These are phyloP conservation scores for Alternaria sp. DNA, from an alignment of 2,329 filamentous ascomycete species.

Conservation along the genomic window DNA sequence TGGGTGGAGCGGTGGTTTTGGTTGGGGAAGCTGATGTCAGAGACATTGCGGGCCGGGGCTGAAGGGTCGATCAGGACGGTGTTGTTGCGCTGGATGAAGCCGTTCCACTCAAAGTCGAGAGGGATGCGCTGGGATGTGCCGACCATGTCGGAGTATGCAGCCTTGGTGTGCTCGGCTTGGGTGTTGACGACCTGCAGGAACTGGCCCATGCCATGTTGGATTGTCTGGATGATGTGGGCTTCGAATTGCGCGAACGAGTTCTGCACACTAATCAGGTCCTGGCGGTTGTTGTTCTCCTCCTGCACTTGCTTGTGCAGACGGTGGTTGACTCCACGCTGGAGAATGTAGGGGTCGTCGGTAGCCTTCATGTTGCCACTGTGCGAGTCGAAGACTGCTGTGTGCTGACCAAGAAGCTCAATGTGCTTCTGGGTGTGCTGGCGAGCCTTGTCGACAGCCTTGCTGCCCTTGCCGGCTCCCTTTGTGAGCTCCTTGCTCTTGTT, in stretches of 20 bases:
- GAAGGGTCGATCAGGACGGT: constrained; percentile 80
- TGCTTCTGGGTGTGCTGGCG: constrained; percentile 90
- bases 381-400: constrained; percentile 81
- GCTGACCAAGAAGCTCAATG: constrained; percentile 89
- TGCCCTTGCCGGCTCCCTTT: constrained; percentile 79
- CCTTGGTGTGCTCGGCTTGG: constrained; percentile 81
- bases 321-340: constrained; percentile 82
- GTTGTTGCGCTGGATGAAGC: constrained; percentile 76
- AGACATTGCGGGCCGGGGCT: constrained; percentile 75
- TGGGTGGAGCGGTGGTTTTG: constrained; percentile 82
- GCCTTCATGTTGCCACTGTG: constrained; percentile 74
- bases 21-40: constrained; percentile 84
- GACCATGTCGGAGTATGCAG: constrained; percentile 85
- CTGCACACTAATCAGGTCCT: constrained; percentile 91
- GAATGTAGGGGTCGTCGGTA: constrained; percentile 84
- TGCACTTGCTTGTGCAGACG: constrained; percentile 88
- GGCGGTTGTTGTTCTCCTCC: constrained; percentile 94
- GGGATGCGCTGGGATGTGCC: constrained; percentile 78
- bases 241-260: constrained; percentile 89
- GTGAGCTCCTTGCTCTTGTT: constrained; percentile 90
- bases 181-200: constrained; percentile 83
- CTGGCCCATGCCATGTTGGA: constrained; percentile 82
- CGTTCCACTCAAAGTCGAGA: constrained; percentile 88
- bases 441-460: constrained; percentile 91
- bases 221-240: constrained; percentile 79